Evolutionary conservation across 2,329 filamentous ascomycete species (phyloP).

Genomic region (Arthrobotrys conoides): DNA sequence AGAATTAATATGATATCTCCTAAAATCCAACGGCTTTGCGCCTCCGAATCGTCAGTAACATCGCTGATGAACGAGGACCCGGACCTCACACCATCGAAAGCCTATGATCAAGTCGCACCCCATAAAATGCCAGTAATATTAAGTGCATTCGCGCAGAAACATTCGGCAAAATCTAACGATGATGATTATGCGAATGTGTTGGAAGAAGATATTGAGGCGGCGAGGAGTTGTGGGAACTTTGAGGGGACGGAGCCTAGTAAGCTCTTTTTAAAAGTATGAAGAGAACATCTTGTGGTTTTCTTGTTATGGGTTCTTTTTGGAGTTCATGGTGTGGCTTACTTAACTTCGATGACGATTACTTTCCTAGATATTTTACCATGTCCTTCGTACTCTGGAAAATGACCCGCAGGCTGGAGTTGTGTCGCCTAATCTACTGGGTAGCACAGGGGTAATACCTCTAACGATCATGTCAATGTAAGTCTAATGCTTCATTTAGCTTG

Average conservation of each 20-base stretch:
- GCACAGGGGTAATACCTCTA: constrained; percentile 76
- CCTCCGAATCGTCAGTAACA: constrained; percentile 29
- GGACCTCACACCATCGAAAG: constrained; percentile 37
- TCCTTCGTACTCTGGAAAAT: constrained; percentile 72
- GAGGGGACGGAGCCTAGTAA: constrained; percentile 75
- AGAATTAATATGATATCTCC: constrained; percentile 45
- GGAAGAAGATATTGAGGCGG: constrained; percentile 71
- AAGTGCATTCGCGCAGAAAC: constrained; percentile 45
- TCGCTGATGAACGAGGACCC: constrained; percentile 50
- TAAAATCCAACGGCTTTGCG: constrained; percentile 30
- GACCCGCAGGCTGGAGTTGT: constrained; percentile 71
- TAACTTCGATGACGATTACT: not conserved
- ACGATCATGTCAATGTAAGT: constrained; percentile 76
- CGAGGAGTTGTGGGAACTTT: constrained; percentile 77
- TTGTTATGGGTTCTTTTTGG: not conserved
- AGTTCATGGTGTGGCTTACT: not conserved
- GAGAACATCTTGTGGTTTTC: not conserved
- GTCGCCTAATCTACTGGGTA: constrained; percentile 74
- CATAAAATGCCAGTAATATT: constrained; percentile 25
- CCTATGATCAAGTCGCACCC: constrained; percentile 43
- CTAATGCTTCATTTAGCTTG: not conserved
- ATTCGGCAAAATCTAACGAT: constrained; percentile 39
- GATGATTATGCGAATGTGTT: constrained; percentile 38
- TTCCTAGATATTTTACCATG: constrained; percentile 75
- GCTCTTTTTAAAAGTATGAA: constrained; percentile 75